A percentile compares a stretch with the other conserved stretches of the same genome.
Conservation (phyloP, 2,329 filamentous ascomycete genomes). For the Diaporthe destruens region DNA sequence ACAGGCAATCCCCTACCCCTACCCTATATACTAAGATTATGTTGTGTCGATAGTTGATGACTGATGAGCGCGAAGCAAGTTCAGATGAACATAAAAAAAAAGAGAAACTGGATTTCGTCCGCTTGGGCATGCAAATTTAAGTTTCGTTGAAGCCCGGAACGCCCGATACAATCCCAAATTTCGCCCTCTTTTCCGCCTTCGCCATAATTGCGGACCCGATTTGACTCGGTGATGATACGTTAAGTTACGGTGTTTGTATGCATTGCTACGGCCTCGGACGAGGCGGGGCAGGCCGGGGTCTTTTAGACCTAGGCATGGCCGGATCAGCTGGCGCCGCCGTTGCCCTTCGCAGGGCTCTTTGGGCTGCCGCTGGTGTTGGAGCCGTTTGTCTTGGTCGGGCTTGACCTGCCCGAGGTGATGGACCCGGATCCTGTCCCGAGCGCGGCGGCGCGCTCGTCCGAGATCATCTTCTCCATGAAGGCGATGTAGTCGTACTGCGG, state of each 20-base stretch:
- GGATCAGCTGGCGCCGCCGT: conserved; percentile 50
- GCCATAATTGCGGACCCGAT: conserved; percentile 54
- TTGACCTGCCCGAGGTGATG: conserved; percentile 37
- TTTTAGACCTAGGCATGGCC: not conserved
- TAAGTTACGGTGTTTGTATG: conserved; percentile 25
- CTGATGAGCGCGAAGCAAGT: conserved; percentile 10
- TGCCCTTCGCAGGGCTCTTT: conserved; percentile 51
- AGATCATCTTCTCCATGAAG: conserved; percentile 93
- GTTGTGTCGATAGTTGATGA: conserved; percentile 24
- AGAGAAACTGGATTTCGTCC: conserved; percentile 25
- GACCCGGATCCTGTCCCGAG: conserved; percentile 36
- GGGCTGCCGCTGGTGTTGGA: conserved; percentile 52
- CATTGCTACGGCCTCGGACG: conserved; percentile 8
- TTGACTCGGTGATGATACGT: conserved; percentile 43
- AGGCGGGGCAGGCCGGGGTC: not conserved
- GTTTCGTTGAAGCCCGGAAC: conserved; percentile 21
- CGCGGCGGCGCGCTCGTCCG: conserved; percentile 49
- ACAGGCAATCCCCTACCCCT: not conserved
- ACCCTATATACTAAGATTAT: conserved; percentile 37
- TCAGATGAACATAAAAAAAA: not conserved
- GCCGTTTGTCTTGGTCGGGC: conserved; percentile 42
- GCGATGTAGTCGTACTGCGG: conserved; percentile 96
- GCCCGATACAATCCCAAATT: conserved; percentile 13
- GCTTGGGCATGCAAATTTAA: conserved; percentile 25
- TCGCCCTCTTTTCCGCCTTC: conserved; percentile 1